Conservation (phyloP, 2,329 filamentous ascomycete species). For the Neopestalotiopsis rosae region DNA sequence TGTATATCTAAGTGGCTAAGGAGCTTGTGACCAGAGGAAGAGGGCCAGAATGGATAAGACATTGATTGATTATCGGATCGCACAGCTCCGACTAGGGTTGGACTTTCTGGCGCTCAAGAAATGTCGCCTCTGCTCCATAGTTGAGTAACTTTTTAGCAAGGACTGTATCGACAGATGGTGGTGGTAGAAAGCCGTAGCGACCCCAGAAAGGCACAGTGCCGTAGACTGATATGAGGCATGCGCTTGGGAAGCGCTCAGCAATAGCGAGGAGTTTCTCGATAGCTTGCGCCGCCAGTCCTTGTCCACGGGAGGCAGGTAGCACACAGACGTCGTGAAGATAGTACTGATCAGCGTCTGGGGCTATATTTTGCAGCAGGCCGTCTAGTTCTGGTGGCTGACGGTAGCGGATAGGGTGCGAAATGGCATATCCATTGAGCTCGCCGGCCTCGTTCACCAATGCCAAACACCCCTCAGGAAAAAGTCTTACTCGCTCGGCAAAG, state of each 20-base stretch:
- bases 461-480: constrained; percentile 42
- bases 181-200: constrained; percentile 36
- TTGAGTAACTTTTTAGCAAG: constrained; percentile 35
- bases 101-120: constrained; percentile 26
- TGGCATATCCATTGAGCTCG: constrained; percentile 38
- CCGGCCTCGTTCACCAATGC: constrained; percentile 29
- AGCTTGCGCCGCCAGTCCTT: constrained; percentile 30
- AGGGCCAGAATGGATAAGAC: background rate
- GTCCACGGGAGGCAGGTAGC: constrained; percentile 32
- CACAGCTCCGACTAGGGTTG: background rate
- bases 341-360: constrained; percentile 38
- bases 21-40: no score
- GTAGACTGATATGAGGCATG: constrained; percentile 42
- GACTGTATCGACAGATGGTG: constrained; percentile 24
- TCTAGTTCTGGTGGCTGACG: constrained; percentile 37
- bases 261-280: constrained; percentile 31
- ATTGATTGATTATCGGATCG: background rate
- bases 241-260: constrained; percentile 31
- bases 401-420: constrained; percentile 41
- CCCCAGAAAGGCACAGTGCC: constrained; percentile 39
- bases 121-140: constrained; percentile 40
- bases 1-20: no score
- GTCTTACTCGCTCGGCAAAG: constrained; percentile 37
- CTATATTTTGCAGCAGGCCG: constrained; percentile 34
- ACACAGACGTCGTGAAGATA: constrained; percentile 45